These are phyloP conservation scores for Zancudomyces culisetae DNA, from an alignment of 371 early-diverging fungal genomes.

Conservation along the genomic window DNA sequence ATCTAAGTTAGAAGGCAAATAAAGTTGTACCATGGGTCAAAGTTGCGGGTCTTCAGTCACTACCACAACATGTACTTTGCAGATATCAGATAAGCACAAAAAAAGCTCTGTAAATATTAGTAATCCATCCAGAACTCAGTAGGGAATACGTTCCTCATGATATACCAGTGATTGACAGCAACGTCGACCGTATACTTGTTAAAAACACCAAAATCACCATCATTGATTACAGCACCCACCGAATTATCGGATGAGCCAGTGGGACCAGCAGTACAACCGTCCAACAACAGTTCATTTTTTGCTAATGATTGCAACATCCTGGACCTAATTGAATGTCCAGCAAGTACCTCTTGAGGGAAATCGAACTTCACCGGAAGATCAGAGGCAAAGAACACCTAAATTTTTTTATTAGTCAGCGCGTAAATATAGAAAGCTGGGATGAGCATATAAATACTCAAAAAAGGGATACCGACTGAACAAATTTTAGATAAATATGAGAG, in stretches of 20 bases:
- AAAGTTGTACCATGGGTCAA: too few relatives aligned
- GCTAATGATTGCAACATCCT: conserved; percentile 12
- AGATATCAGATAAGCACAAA: too few relatives aligned
- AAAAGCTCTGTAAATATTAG: too few relatives aligned
- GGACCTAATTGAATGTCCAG: conserved; percentile 5
- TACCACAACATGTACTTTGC: too few relatives aligned
- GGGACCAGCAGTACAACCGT: too few relatives aligned
- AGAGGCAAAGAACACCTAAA: conserved; percentile 46
- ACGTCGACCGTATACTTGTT: conserved; percentile 24
- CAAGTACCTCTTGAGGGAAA: conserved; percentile 2
- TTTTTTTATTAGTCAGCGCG: neutral
- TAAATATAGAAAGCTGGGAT: neutral
- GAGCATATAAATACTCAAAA: neutral
- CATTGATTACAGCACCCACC: conserved; percentile 26
- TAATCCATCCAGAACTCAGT: conserved; percentile 46
- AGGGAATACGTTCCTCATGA: conserved; percentile 42
- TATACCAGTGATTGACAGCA: conserved; percentile 40
- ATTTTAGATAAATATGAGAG: neutral
- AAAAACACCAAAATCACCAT: too few relatives aligned
- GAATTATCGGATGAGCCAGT: conserved; percentile 5
- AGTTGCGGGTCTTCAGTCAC: too few relatives aligned
- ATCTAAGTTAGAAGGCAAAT: too few relatives aligned
- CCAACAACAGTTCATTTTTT: conserved; percentile 16
- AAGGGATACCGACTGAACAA: neutral
- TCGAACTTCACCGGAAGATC: conserved; percentile 28